Evolutionary conservation across 768 basidiomycete genomes (phyloP), one percentile per base, ranked within the genome.

Genomic region (Suillus discolor): DNA sequence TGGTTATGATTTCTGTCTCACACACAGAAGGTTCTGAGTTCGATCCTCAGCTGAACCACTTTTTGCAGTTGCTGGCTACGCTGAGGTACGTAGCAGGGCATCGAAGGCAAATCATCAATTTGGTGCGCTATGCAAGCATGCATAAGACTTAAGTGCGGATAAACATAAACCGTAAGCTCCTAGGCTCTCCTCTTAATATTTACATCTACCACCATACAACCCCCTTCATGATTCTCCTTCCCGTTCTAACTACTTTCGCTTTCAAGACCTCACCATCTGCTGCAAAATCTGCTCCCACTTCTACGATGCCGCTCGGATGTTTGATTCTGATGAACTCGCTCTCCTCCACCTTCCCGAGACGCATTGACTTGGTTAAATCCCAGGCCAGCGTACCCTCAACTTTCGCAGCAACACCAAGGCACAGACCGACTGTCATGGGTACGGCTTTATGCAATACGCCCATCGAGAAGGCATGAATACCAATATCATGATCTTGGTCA

Each of bases 401-500:
- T 54, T 82, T 81, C 4, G 86, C 79, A 0, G 89, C 89, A 20
- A 90, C 89, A 0, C 89, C 90, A 8, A 89, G 81, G 69, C 89
- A 88, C 39, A 91, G 78, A 0, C 86, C 89, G 4, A 92, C 86
- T 0, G 89, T 91, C 87, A 91, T 88, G 0, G 88, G 89, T 0
- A 91, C 83, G 0, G 91, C 89, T 65, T 86, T 86, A 73, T 91
- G 89, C 18, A 88, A 75, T 4, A 88, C 84, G 1, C 89, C 89
- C 90, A 92, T 90, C 0, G 89, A 89, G 36, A 89, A 79, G 8
- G 90, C 86, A 63, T 87, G 82, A 15, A 89, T 78, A 28, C 79
- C 77, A 59, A 91, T 80, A 73, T 73, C 15, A 54, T 62, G 53
- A 74, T 76, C 59, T 63, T 72, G 23, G 66, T 65, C 11, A 63